Evolutionary conservation across 768 basidiomycete species (phyloP).

Genomic region (Boletus speciosus): DNA sequence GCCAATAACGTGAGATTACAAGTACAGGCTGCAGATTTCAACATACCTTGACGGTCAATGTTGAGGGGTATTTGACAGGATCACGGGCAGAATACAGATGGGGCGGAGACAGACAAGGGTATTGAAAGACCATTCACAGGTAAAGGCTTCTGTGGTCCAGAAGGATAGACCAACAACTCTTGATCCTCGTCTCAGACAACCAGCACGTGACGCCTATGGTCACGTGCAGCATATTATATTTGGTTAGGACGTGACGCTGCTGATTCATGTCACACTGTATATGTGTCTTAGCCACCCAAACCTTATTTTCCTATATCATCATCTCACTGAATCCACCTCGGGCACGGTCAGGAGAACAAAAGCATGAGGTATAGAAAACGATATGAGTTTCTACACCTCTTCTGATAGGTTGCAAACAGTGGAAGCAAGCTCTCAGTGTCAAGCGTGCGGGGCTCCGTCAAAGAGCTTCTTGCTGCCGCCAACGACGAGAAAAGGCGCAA

Average conservation of each 20-base stretch:
- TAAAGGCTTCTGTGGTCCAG: constrained; percentile 1
- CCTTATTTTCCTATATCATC: constrained; percentile 28
- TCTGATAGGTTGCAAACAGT: constrained; percentile 15
- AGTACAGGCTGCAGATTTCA: background rate
- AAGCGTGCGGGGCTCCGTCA: constrained; percentile 99
- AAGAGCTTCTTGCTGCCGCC: constrained; percentile 81
- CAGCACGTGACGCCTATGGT: constrained; percentile 15
- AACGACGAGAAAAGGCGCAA: constrained; percentile 89
- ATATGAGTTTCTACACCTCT: background rate
- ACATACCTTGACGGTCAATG: constrained; percentile 4
- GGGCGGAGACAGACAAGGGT: background rate
- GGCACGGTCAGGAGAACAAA: constrained; percentile 17
- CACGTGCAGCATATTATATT: constrained; percentile 12
- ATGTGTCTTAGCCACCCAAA: constrained; percentile 30
- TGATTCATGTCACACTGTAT: constrained; percentile 36
- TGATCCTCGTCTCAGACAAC: constrained; percentile 10
- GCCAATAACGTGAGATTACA: constrained; percentile 5
- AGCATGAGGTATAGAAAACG: constrained; percentile 31
- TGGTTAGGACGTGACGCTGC: constrained; percentile 10
- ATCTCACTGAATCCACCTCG: constrained; percentile 20
- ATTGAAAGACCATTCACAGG: constrained; percentile 10
- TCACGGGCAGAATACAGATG: background rate
- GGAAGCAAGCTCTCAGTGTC: constrained; percentile 92
- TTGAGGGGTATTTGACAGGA: background rate
- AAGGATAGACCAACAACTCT: background rate